These are phyloP conservation scores for Penicillium aurantiogriseum DNA, from an alignment of 2,329 filamentous ascomycete species.

Conservation along the genomic window DNA sequence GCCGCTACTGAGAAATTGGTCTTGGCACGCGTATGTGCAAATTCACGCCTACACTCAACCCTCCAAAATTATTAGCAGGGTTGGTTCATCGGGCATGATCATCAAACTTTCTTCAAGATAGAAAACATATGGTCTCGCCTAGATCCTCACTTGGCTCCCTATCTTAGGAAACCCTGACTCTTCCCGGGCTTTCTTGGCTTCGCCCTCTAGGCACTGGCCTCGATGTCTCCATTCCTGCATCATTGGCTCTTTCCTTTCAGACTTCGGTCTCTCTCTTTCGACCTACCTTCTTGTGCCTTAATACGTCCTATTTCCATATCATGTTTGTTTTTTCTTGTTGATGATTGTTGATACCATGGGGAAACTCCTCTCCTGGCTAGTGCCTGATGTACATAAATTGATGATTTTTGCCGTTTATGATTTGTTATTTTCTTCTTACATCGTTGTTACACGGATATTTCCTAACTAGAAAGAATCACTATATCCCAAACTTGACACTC, in stretches of 20 bases:
- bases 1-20: not conserved
- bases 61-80: not conserved
- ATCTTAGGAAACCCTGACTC: too few species aligned
- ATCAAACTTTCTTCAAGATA: too few species aligned
- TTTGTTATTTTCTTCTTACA: not conserved
- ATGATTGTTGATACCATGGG: conserved; percentile 1
- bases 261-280: not conserved
- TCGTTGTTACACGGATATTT: not conserved
- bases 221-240: not conserved
- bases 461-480: not conserved
- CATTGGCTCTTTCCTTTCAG: not conserved
- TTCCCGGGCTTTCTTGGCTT: not conserved
- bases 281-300: not conserved
- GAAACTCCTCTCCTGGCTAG: not conserved
- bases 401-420: not conserved
- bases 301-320: not conserved
- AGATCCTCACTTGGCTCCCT: too few species aligned
- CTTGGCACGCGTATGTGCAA: not conserved
- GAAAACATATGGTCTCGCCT: too few species aligned
- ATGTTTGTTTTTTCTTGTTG: not conserved
- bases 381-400: not conserved
- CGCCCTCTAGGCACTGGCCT: not conserved
- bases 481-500: too few species aligned
- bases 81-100: not conserved
- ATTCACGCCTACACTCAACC: not conserved